These are phyloP conservation scores for Ceratopteris richardii DNA, from an alignment of 75 land plant genomes.

Conservation along the genomic window DNA sequence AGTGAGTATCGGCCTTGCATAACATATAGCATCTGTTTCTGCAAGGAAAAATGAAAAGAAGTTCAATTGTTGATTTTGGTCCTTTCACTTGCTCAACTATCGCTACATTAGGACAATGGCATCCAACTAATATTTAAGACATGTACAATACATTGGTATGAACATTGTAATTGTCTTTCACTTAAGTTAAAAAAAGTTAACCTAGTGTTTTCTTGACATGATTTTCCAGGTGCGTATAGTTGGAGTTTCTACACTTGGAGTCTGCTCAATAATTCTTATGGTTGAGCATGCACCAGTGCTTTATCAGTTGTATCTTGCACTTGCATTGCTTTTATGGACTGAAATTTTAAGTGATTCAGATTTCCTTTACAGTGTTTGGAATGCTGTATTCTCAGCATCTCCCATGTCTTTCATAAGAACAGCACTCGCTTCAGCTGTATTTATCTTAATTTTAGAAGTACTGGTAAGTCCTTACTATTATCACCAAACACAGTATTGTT, in stretches of 20 bases:
- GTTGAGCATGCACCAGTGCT: slow-evolving; percentile 71
- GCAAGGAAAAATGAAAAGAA: no score
- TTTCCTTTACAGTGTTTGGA: slow-evolving; percentile 44
- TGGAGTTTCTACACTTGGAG: slow-evolving; percentile 52
- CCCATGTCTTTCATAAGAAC: slow-evolving; percentile 22
- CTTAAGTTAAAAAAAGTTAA: no score
- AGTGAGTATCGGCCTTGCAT: no score
- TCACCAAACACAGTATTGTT: no score
- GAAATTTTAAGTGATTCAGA: slow-evolving; percentile 40
- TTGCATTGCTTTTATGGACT: slow-evolving; percentile 78
- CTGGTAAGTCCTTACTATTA: slow-evolving; percentile 42
- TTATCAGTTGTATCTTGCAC: slow-evolving; percentile 66
- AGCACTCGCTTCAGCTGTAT: slow-evolving; percentile 20
- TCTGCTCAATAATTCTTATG: slow-evolving; percentile 36
- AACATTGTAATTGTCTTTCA: no score
- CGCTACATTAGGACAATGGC: no score
- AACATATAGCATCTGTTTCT: no score
- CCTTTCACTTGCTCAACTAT: no score
- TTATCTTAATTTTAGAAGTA: slow-evolving; percentile 66
- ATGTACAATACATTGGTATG: no score
- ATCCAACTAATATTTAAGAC: no score
- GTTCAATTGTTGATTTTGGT: no score
- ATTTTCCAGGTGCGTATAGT: slow-evolving; percentile 40
- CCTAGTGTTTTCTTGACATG: no score
- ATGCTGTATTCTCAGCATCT: slow-evolving; percentile 18